These are phyloP conservation scores for Talaromyces sp. DNA, from an alignment of 2,329 filamentous ascomycete species.

Conservation along the genomic window DNA sequence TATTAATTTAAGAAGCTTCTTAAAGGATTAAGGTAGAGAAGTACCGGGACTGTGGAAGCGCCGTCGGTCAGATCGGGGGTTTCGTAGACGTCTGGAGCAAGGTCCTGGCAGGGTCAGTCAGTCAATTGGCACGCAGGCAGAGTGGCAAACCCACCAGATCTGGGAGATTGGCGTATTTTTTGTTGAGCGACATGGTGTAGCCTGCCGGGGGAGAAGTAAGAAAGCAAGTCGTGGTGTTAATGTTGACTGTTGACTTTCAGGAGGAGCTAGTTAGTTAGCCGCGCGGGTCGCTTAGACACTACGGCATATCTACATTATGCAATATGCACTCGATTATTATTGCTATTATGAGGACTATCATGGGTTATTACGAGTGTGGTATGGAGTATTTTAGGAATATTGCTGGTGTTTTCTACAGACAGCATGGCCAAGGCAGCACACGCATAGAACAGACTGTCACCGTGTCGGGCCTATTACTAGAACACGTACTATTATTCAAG, in stretches of 20 bases:
- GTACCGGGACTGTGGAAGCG: slow-evolving; percentile 74
- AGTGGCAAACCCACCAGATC: slow-evolving; percentile 56
- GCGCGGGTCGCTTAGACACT: not conserved
- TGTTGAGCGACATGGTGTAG: slow-evolving; percentile 61
- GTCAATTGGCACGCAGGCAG: not conserved
- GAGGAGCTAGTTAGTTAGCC: not conserved
- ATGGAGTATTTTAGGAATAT: no score
- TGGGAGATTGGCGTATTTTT: slow-evolving; percentile 76
- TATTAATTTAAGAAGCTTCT: slow-evolving; percentile 22
- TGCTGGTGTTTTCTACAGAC: no score
- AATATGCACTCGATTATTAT: no score
- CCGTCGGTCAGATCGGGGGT: slow-evolving; percentile 90
- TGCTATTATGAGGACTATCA: no score
- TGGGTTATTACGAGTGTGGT: no score
- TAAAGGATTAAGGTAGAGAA: slow-evolving; percentile 18
- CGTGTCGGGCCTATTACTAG: no score
- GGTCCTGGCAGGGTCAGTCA: slow-evolving; percentile 55
- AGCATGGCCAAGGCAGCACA: no score
- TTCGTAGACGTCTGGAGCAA: slow-evolving; percentile 92
- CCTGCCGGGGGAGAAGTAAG: not conserved
- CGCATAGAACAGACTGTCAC: no score
- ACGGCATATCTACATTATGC: no score
- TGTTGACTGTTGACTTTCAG: not conserved
- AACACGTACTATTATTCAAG: no score
- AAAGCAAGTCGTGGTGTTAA: not conserved